phyloP scores from a whole-genome alignment of 1,284 basidiomycete species.

The Gomphus bonarii region DNA sequence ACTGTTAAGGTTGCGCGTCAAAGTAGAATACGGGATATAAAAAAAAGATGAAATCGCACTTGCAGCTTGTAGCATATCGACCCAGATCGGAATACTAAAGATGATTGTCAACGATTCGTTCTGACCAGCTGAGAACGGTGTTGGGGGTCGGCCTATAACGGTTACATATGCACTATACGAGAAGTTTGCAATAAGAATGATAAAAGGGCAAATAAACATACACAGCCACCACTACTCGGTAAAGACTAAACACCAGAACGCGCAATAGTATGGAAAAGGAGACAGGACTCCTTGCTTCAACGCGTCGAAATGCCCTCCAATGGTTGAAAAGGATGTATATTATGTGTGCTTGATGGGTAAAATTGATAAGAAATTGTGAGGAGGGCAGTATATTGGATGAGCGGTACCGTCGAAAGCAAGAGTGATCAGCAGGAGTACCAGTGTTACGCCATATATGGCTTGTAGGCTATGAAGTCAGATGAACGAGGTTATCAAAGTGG shows the following conservation, averaged over 20 bases:
- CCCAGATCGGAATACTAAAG: conserved; percentile 8
- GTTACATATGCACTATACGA: not conserved
- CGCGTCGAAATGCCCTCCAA: conserved; percentile 5
- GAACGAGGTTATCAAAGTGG: not conserved
- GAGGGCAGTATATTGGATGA: too few species aligned
- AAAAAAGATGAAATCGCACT: not conserved
- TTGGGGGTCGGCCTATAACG: conserved; percentile 1
- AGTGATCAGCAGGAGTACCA: conserved; percentile 4
- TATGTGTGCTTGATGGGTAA: not conserved
- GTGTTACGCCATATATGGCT: conserved; percentile 1
- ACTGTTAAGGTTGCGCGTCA: not conserved
- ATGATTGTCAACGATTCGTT: not conserved
- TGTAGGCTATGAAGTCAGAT: not conserved
- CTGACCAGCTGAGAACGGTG: not conserved
- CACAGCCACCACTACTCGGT: conserved; percentile 6
- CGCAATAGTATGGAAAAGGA: conserved; percentile 4
- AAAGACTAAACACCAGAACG: conserved; percentile 7
- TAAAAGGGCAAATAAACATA: not conserved
- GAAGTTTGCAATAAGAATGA: not conserved
- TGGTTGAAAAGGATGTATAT: conserved; percentile 7
- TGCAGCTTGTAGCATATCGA: conserved; percentile 9
- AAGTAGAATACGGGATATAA: not conserved
- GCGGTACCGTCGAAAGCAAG: conserved; percentile 5
- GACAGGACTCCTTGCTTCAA: conserved; percentile 4
- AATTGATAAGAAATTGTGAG: not conserved